phyloP scores from a whole-genome alignment of 352 stramenopile species.

The Pelagophyceae sp. region DNA sequence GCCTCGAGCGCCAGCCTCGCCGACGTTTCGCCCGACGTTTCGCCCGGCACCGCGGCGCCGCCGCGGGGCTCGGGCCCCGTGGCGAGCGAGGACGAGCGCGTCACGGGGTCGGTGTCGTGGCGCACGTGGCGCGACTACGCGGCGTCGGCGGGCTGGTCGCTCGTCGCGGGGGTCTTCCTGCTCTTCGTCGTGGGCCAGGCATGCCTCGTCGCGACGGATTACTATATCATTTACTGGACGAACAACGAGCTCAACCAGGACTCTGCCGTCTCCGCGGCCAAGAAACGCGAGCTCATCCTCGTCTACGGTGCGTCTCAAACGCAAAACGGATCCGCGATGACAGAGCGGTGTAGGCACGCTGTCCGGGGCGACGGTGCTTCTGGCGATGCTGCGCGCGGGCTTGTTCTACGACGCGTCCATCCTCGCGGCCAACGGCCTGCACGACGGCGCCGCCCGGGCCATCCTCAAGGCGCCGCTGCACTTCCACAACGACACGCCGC shows the following conservation, averaged over 20 bases:
- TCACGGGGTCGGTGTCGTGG: not conserved
- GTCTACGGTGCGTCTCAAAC: too few species aligned
- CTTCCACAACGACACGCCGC: not conserved
- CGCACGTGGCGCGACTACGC: conserved; percentile 1
- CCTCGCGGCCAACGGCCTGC: not conserved
- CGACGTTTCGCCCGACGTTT: not conserved
- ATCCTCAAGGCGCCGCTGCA: not conserved
- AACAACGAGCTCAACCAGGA: not conserved
- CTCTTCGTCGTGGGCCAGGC: conserved; percentile 7
- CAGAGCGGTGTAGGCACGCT: not conserved
- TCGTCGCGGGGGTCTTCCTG: not conserved
- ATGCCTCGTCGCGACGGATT: not conserved
- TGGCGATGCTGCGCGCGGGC: not conserved
- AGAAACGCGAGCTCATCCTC: too few species aligned
- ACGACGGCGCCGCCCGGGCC: not conserved
- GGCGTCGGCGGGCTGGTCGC: not conserved
- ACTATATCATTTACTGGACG: not conserved
- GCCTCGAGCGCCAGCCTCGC: too few species aligned
- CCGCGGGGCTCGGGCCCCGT: not conserved
- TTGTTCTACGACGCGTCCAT: not conserved
- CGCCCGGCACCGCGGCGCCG: too few species aligned
- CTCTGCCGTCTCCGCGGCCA: too few species aligned
- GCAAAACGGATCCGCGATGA: too few species aligned
- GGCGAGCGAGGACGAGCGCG: not conserved
- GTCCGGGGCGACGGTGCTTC: not conserved